phyloP scores from a whole-genome alignment of 2,329 filamentous ascomycete species.

The Alternaria gaisen region DNA sequence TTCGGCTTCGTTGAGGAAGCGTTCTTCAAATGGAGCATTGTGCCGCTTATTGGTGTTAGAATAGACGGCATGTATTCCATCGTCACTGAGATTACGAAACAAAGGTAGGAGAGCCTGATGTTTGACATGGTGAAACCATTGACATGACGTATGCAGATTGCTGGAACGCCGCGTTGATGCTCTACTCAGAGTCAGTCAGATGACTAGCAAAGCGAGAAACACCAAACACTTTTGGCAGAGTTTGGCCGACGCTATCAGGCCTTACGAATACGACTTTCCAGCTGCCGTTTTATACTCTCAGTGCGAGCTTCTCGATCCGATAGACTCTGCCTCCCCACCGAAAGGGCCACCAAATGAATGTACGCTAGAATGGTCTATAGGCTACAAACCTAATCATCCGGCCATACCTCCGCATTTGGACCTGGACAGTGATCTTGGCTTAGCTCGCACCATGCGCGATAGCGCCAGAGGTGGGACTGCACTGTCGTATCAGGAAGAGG shows the following conservation, averaged over 20 bases:
- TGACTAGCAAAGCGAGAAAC: conserved; percentile 15
- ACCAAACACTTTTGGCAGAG: conserved; percentile 18
- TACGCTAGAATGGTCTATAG: conserved; percentile 17
- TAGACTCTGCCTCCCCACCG: neutral
- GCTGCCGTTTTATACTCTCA: conserved; percentile 19
- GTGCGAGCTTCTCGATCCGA: neutral
- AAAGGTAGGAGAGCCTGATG: conserved; percentile 10
- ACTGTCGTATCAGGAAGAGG: conserved; percentile 4
- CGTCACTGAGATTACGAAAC: conserved; percentile 27
- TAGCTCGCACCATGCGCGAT: conserved; percentile 8
- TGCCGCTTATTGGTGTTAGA: conserved; percentile 16
- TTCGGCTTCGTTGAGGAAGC: conserved; percentile 23
- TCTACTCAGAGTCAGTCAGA: conserved; percentile 16
- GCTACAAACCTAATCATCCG: conserved; percentile 13
- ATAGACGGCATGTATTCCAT: conserved; percentile 25
- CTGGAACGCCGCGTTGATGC: conserved; percentile 22
- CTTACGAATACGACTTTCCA: conserved; percentile 24
- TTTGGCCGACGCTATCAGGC: conserved; percentile 13
- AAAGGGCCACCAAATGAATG: neutral
- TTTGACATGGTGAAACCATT: neutral
- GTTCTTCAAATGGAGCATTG: conserved; percentile 24
- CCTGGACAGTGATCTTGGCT: conserved; percentile 5
- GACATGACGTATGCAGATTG: conserved; percentile 4
- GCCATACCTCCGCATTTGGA: conserved; percentile 12
- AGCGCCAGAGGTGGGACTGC: conserved; percentile 4